phyloP scores from a whole-genome alignment of 768 basidiomycete genomes.

The Agaricus blazei region DNA sequence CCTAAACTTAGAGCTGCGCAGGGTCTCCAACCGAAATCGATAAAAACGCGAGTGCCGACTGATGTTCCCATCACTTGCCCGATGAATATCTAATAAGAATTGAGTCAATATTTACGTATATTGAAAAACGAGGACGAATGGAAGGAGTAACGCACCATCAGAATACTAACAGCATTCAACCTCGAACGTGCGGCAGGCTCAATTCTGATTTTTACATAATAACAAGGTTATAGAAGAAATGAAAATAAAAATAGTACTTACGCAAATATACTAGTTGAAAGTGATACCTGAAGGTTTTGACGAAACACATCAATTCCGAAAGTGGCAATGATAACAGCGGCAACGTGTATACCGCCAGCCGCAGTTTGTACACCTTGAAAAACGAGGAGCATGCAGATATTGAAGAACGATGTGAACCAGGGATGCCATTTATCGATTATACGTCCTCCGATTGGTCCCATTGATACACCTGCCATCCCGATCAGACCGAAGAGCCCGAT shows the following conservation, averaged over 20 bases:
- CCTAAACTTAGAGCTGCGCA: constrained; percentile 58
- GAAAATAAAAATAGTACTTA: constrained; percentile 17
- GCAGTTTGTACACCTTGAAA: constrained; percentile 63
- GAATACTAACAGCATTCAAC: constrained; percentile 70
- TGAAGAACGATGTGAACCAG: constrained; percentile 70
- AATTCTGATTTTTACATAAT: constrained; percentile 23
- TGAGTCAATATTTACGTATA: background rate
- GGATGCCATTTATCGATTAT: constrained; percentile 67
- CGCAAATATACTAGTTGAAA: constrained; percentile 57
- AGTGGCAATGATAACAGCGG: constrained; percentile 63
- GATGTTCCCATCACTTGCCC: constrained; percentile 84
- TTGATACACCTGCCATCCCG: constrained; percentile 65
- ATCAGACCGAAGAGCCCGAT: constrained; percentile 76
- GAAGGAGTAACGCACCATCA: constrained; percentile 43
- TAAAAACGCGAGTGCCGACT: constrained; percentile 68
- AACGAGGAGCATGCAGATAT: constrained; percentile 38
- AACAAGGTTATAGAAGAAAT: background rate
- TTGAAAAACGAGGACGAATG: background rate
- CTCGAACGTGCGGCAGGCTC: constrained; percentile 52
- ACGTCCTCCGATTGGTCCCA: constrained; percentile 66
- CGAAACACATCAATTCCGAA: constrained; percentile 70
- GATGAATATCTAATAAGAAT: constrained; percentile 46
- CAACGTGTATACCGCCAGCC: constrained; percentile 66
- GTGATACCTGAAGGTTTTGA: constrained; percentile 70
- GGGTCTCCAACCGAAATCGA: constrained; percentile 64